Evolutionary conservation across 805 yeast species (phyloP).

Genomic region (Kluyveromyces wickerhamii): DNA sequence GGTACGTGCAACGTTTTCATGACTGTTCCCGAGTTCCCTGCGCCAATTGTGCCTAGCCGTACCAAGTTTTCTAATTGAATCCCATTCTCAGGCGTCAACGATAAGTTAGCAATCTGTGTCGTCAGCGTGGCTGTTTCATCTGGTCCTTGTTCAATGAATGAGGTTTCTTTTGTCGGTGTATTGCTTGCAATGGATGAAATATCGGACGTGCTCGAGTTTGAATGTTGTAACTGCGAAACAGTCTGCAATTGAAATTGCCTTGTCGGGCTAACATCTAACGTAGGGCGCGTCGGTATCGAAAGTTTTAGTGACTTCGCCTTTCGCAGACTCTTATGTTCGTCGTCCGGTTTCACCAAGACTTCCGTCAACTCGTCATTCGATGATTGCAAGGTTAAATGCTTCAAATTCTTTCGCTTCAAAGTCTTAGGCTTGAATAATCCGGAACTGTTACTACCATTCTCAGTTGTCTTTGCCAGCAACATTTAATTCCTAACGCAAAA

Average conservation of each 20-base stretch:
- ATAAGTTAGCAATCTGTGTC: slow-evolving; percentile 11
- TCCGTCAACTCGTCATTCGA: slow-evolving; percentile 10
- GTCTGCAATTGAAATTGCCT: not conserved
- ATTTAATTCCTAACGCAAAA: too few species aligned
- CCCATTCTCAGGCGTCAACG: slow-evolving; percentile 15
- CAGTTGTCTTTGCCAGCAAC: too few species aligned
- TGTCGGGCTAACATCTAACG: not conserved
- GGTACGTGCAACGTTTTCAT: slow-evolving; percentile 84
- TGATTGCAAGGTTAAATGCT: slow-evolving; percentile 39
- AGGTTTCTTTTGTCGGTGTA: slow-evolving; percentile 1
- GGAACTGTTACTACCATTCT: too few species aligned
- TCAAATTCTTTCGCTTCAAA: slow-evolving; percentile 50
- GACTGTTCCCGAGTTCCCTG: slow-evolving; percentile 93
- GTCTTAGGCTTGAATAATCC: slow-evolving; percentile 35
- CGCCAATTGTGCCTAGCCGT: slow-evolving; percentile 69
- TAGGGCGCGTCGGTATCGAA: not conserved
- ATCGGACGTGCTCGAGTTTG: slow-evolving; percentile 10
- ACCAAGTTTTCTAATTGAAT: slow-evolving; percentile 62
- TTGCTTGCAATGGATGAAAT: slow-evolving; percentile 7
- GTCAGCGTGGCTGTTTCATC: slow-evolving; percentile 8
- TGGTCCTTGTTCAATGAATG: slow-evolving; percentile 7
- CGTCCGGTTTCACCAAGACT: slow-evolving; percentile 4
- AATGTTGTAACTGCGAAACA: slow-evolving; percentile 2
- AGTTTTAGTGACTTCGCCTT: not conserved
- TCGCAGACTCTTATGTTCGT: not conserved